phyloP scores from a whole-genome alignment of 1,284 basidiomycete genomes.

The Apiotrichum mycotoxinovorans region DNA sequence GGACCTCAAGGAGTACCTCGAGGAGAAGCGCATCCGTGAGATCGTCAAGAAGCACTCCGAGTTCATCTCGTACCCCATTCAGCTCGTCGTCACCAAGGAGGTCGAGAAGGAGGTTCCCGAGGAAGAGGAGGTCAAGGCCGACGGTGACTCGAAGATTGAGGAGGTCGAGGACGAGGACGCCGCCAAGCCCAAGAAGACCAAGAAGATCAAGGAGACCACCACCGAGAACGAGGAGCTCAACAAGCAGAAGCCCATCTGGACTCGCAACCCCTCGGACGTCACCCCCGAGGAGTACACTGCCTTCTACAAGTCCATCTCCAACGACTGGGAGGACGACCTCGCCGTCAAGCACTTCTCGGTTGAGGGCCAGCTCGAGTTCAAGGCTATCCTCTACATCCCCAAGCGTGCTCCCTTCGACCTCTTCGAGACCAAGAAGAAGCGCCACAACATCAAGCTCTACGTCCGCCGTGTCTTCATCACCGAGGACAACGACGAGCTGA shows the following conservation, averaged over 20 bases:
- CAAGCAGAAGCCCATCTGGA: slow-evolving; percentile 99
- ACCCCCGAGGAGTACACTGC: slow-evolving; percentile 86
- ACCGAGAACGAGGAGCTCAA: slow-evolving; percentile 96
- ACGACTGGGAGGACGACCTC: slow-evolving; percentile 99
- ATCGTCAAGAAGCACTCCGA: slow-evolving; percentile 99
- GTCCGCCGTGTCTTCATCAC: slow-evolving; percentile 99
- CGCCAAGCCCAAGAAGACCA: slow-evolving; percentile 77
- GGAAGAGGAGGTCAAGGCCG: slow-evolving; percentile 58
- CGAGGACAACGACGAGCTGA: slow-evolving; percentile 99
- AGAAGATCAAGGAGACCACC: slow-evolving; percentile 91
- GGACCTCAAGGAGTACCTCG: slow-evolving; percentile 97
- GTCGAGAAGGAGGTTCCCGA: slow-evolving; percentile 98
- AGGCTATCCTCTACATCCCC: slow-evolving; percentile 95
- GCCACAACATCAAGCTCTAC: slow-evolving; percentile 99
- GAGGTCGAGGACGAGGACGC: slow-evolving; percentile 75
- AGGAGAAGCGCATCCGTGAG: slow-evolving; percentile 99
- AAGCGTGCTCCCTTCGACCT: slow-evolving; percentile 98
- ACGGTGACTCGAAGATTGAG: slow-evolving; percentile 66
- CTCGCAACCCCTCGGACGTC: slow-evolving; percentile 93
- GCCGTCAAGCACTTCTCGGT: slow-evolving; percentile 99
- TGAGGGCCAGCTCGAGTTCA: slow-evolving; percentile 99
- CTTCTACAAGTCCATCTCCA: slow-evolving; percentile 99
- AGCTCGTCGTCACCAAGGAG: slow-evolving; percentile 98
- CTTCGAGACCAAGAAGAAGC: slow-evolving; percentile 99
- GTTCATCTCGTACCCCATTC: slow-evolving; percentile 99